These are phyloP conservation scores for Phaeodactylum tricornutum DNA, from an alignment of 108 stramenopile species.

Conservation along the genomic window DNA sequence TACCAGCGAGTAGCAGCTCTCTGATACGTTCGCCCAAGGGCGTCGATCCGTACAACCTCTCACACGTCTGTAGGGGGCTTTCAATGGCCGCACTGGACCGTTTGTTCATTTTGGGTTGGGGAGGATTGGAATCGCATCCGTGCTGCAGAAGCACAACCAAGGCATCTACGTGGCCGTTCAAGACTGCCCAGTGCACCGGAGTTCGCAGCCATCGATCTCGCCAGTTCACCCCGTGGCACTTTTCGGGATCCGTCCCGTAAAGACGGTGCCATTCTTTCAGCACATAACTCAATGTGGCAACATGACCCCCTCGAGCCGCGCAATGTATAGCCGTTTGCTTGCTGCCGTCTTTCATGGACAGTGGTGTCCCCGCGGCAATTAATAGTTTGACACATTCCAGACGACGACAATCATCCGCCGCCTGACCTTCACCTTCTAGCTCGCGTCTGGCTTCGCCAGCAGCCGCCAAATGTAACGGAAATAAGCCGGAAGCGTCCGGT, in stretches of 20 bases:
- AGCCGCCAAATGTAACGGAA: slow-evolving; percentile 71
- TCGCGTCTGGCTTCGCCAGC: slow-evolving; percentile 10
- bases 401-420: slow-evolving; percentile 34
- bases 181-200: slow-evolving; percentile 80
- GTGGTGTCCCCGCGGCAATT: slow-evolving; percentile 37
- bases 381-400: slow-evolving; percentile 41
- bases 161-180: slow-evolving; percentile 54
- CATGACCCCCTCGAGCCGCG: slow-evolving; percentile 66
- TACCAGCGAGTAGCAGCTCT: no score
- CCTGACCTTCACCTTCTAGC: background rate
- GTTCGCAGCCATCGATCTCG: slow-evolving; percentile 49
- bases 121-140: slow-evolving; percentile 47
- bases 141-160: slow-evolving; percentile 39
- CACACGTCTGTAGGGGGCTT: slow-evolving; percentile 61
- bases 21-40: no score
- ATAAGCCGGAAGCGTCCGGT: slow-evolving; percentile 60
- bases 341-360: slow-evolving; percentile 73
- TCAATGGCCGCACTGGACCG: slow-evolving; percentile 48
- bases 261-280: slow-evolving; percentile 27
- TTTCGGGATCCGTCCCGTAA: background rate
- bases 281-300: slow-evolving; percentile 27
- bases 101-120: slow-evolving; percentile 28
- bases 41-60: slow-evolving; percentile 50
- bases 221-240: slow-evolving; percentile 29
- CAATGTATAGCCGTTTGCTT: slow-evolving; percentile 69